These are phyloP conservation scores for Zychaea mexicana DNA, from an alignment of 371 early-diverging fungal genomes.

Conservation along the genomic window DNA sequence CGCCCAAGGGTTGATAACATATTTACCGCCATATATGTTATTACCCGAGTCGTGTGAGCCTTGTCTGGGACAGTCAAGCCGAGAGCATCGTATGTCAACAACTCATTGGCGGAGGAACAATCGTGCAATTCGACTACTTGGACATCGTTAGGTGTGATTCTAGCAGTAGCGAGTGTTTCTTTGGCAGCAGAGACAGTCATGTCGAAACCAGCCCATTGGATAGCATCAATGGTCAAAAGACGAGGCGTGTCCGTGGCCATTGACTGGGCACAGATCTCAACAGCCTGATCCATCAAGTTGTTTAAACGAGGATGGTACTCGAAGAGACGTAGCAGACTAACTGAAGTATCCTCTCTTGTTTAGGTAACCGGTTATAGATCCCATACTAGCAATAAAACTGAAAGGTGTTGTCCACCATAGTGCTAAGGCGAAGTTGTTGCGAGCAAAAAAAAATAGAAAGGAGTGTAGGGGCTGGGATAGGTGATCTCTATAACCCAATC, in stretches of 20 bases:
- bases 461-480: no score
- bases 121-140: slow-evolving; percentile 81
- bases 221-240: slow-evolving; percentile 54
- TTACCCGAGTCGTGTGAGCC: slow-evolving; percentile 61
- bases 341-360: no score
- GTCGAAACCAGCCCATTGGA: slow-evolving; percentile 72
- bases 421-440: no score
- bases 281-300: slow-evolving; percentile 71
- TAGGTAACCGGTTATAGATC: no score
- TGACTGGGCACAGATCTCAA: slow-evolving; percentile 70
- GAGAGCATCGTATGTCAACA: slow-evolving; percentile 77
- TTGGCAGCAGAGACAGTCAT: slow-evolving; percentile 73
- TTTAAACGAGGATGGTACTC: no score
- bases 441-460: no score
- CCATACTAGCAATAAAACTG: no score
- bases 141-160: slow-evolving; percentile 64
- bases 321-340: no score
- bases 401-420: no score
- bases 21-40: slow-evolving; percentile 65
- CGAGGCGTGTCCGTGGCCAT: slow-evolving; percentile 78
- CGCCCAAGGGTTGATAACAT: slow-evolving; percentile 79
- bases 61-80: slow-evolving; percentile 67
- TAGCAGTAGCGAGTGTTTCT: slow-evolving; percentile 58
- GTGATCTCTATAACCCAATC: no score
- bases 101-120: slow-evolving; percentile 82